Conservation (phyloP, 2,329 filamentous ascomycete species). For the Fusarium praegraminearum region DNA sequence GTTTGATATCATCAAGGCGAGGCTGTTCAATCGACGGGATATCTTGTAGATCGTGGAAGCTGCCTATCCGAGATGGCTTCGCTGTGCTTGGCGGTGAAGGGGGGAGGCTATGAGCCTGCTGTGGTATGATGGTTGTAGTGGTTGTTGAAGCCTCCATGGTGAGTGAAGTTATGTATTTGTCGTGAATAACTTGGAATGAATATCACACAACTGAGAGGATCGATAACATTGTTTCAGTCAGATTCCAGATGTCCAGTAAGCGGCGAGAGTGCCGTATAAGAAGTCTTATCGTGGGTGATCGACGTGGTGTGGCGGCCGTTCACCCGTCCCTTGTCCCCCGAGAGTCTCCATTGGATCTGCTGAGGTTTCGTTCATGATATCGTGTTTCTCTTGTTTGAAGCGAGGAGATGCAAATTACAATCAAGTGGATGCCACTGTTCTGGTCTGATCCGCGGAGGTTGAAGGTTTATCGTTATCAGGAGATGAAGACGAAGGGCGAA, state of each 20-base stretch:
- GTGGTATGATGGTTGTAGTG: slow-evolving; percentile 21
- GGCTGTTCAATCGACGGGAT: slow-evolving; percentile 33
- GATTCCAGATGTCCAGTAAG: background rate
- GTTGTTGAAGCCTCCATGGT: slow-evolving; percentile 41
- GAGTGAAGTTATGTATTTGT: background rate
- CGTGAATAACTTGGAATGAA: slow-evolving; percentile 10
- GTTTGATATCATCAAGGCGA: slow-evolving; percentile 27
- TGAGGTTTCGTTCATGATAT: slow-evolving; percentile 32
- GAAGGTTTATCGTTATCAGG: slow-evolving; percentile 36
- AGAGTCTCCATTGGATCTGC: slow-evolving; percentile 20
- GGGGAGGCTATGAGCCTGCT: slow-evolving; percentile 46
- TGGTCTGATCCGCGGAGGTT: slow-evolving; percentile 46
- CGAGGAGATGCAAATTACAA: slow-evolving; percentile 50
- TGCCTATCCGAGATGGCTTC: slow-evolving; percentile 53
- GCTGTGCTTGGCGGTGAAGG: slow-evolving; percentile 57
- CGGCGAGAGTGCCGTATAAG: slow-evolving; percentile 28
- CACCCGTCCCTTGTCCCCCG: slow-evolving; percentile 17
- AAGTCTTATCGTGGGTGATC: slow-evolving; percentile 27
- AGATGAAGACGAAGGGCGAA: slow-evolving; percentile 38
- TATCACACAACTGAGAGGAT: slow-evolving; percentile 5
- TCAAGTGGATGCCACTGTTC: slow-evolving; percentile 34
- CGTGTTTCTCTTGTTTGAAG: slow-evolving; percentile 34
- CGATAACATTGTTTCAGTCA: slow-evolving; percentile 6
- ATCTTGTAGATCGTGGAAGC: slow-evolving; percentile 44
- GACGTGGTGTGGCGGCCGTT: slow-evolving; percentile 22